phyloP scores from a whole-genome alignment of 805 yeast species.

The Candida patagonica region DNA sequence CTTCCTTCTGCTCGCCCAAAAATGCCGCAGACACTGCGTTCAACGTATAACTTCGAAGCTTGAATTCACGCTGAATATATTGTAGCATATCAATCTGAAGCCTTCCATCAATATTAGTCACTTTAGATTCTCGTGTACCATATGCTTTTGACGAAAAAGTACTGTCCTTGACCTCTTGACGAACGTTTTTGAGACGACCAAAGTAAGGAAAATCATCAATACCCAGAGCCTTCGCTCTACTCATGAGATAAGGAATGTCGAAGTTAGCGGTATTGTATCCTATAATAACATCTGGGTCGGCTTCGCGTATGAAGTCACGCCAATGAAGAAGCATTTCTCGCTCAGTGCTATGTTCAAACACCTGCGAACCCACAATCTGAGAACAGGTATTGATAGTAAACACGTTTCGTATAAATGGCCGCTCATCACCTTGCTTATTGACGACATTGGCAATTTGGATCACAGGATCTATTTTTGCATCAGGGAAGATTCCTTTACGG shows the following conservation, averaged over 20 bases:
- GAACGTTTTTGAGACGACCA: slow-evolving; percentile 59
- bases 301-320: slow-evolving; percentile 74
- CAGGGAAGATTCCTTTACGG: slow-evolving; percentile 93
- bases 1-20: slow-evolving; percentile 92
- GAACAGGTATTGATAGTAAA: slow-evolving; percentile 89
- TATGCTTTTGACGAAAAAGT: slow-evolving; percentile 90
- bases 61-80: slow-evolving; percentile 89
- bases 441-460: slow-evolving; percentile 97
- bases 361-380: slow-evolving; percentile 89
- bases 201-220: slow-evolving; percentile 71
- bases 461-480: slow-evolving; percentile 85
- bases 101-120: slow-evolving; percentile 89
- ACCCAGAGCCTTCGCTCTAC: slow-evolving; percentile 70
- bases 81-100: slow-evolving; percentile 90
- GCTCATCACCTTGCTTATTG: slow-evolving; percentile 64
- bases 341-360: slow-evolving; percentile 66
- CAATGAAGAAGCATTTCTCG: slow-evolving; percentile 75
- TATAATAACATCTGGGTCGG: slow-evolving; percentile 92
- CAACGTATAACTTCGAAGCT: slow-evolving; percentile 85
- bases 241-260: slow-evolving; percentile 86
- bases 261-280: slow-evolving; percentile 94
- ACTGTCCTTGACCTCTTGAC: slow-evolving; percentile 73
- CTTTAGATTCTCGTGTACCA: slow-evolving; percentile 91
- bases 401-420: slow-evolving; percentile 86
- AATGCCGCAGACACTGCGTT: slow-evolving; percentile 94